Base-by-base conservation (phyloP, 352 stramenopile genomes). In the Thalassiosira ordinaria region DNA sequence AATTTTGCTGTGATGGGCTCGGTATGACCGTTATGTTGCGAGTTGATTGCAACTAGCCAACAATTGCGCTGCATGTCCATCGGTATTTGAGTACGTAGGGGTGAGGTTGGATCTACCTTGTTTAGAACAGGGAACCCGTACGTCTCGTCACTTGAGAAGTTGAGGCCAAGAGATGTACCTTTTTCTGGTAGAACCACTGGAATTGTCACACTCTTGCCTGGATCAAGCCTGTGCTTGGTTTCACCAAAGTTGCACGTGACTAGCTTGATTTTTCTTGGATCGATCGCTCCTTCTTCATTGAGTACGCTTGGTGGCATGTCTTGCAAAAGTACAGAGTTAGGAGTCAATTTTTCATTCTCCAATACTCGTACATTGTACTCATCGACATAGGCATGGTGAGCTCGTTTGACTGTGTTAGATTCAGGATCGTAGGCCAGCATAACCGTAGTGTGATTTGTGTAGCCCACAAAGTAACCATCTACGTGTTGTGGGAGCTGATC, bases 381-480 rank as follows among this genome's bases (percentile, higher is more conserved):
- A 29, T 68, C 67, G 1, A 76, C 44, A 9, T 29, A 26, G 8
- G 22, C 39, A 61, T 76, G 67, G 18, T 68, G 67, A 18, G 26
- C 53, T 33, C 55, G 20, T 20, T 31, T 29, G 26, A 76, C 22
- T 44, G 9, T 24, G 1, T 35, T 56, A 22, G 66, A 16, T 46
- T 75, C 37, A 53, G 2, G 3, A 6, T 68, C 57, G 0, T 16
- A 61, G 11, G 68, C 29, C 2, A 76, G 26, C 13, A 68, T 20
- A 7, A 68, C 41, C 20, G 14, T 61, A 1, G 6, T 24, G n/a
- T 61, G 27, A 14, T 51, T 68, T 14, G 11, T 22, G 55, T 61
- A 68, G 5, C 67, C 67, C 2, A 76, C 11, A 22, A 76, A 76
- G 39, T 52, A 31, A n/a, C 67, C 67, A 41, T 66, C 55, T 11